Percentiles rank a stretch among this genome's conserved stretches.
Evolutionary conservation across 2,329 filamentous ascomycete species (phyloP).

Genomic region (Pseudocercospora cruenta): DNA sequence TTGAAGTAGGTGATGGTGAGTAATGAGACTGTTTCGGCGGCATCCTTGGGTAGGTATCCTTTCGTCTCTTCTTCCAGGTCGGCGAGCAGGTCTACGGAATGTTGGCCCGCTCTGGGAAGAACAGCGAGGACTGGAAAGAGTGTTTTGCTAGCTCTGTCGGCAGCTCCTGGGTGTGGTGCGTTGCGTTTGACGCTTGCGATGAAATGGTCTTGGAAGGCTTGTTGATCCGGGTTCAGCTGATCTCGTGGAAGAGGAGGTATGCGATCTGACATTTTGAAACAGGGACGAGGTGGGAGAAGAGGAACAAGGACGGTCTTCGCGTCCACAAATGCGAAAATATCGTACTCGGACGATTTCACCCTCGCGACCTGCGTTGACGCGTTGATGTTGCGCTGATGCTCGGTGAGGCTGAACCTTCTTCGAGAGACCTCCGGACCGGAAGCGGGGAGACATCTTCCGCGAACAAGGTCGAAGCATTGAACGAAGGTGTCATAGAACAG

Average conservation of each 20-base stretch:
- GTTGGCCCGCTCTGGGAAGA: constrained; percentile 10
- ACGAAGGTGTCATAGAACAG: no score
- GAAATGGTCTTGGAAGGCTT: constrained; percentile 20
- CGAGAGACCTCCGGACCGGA: background rate
- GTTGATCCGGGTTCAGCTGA: constrained; percentile 15
- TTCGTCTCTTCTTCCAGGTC: constrained; percentile 11
- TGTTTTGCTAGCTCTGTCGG: constrained; percentile 18
- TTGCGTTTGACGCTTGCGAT: constrained; percentile 12
- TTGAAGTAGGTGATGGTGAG: constrained; percentile 13
- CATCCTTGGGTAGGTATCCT: constrained; percentile 12
- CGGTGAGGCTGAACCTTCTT: background rate
- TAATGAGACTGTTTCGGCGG: constrained; percentile 8
- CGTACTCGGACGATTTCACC: background rate
- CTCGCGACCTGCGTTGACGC: no score
- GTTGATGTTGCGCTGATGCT: background rate
- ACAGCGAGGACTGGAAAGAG: constrained; percentile 21
- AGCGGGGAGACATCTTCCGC: background rate
- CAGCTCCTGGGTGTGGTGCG: constrained; percentile 21
- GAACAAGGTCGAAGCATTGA: no score
- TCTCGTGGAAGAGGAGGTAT: constrained; percentile 10
- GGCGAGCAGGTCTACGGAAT: constrained; percentile 15
- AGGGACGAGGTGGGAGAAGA: background rate
- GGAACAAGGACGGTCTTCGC: background rate
- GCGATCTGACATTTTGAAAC: constrained; percentile 10
- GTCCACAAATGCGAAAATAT: background rate